Evolutionary conservation across 805 yeast genomes (phyloP).

Genomic region (Saturnispora zaruensis): DNA sequence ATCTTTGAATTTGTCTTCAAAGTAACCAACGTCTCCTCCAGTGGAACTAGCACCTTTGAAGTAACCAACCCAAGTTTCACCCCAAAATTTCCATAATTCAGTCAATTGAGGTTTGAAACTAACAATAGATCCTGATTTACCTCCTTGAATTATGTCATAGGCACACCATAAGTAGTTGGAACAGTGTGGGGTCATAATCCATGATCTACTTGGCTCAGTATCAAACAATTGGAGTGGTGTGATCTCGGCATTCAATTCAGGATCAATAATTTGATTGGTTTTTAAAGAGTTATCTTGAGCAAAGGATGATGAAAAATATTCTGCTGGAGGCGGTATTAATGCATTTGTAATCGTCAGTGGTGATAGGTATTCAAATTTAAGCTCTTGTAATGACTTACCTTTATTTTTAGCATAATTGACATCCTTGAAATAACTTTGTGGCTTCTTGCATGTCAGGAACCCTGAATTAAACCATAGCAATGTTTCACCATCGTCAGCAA

Average conservation of each 20-base stretch:
- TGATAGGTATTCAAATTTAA: conserved; percentile 30
- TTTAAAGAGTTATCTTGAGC: conserved; percentile 2
- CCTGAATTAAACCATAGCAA: conserved; percentile 69
- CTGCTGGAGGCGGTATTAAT: conserved; percentile 45
- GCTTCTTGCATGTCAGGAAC: conserved; percentile 47
- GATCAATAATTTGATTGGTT: conserved; percentile 8
- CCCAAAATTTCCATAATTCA: conserved; percentile 34
- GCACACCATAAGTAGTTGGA: conserved; percentile 55
- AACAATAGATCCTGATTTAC: conserved; percentile 39
- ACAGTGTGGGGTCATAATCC: conserved; percentile 50
- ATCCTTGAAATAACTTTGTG: conserved; percentile 32
- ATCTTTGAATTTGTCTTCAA: conserved; percentile 27
- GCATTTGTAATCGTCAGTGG: conserved; percentile 38
- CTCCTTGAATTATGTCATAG: conserved; percentile 47
- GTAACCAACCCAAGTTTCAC: conserved; percentile 45
- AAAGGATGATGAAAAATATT: conserved; percentile 19
- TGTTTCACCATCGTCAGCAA: conserved; percentile 41
- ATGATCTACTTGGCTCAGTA: conserved; percentile 43
- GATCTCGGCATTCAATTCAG: conserved; percentile 8
- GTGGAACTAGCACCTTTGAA: conserved; percentile 21
- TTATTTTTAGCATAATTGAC: conserved; percentile 26
- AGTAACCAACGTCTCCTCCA: conserved; percentile 21
- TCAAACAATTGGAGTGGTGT: conserved; percentile 7
- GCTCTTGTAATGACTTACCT: conserved; percentile 22
- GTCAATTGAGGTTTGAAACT: conserved; percentile 27